Base-by-base conservation (phyloP, 2,329 filamentous ascomycete genomes). In the Xenoacremonium recifei region DNA sequence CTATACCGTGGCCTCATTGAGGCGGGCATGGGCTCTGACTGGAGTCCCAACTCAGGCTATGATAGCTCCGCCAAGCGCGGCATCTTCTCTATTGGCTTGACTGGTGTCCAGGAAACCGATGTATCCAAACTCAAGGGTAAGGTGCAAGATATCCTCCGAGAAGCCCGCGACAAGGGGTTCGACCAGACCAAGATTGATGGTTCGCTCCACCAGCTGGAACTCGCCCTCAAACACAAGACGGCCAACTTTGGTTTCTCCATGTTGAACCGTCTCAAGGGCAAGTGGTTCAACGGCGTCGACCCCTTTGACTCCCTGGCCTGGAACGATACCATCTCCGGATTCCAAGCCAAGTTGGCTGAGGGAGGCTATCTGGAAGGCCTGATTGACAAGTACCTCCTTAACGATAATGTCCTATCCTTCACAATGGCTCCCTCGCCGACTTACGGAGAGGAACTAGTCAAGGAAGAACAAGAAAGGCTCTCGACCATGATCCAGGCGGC, bases 261-360 rank as follows among this genome's bases (percentile, higher is more conserved):
- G 39, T 81, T 99, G 66, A 89, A 96, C 55, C 82, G 92, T 31
- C 76, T 96, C 6, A 88, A 95, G 61, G 86, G 89, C 2, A 85
- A 87, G 45, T 99, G 93, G 93, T 97, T 99, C 67, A 95, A 93
- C 43, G 93, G 92, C 5, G 83, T 90, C 4, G 89, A 97, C 62
- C 92, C 93, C 0, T 95, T 97, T 66, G 84, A 95, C 51, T 84
- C 89, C 11, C 72, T 99, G 25, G 86, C 89, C 3, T 97, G 91
- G 89, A 93, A 96, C 55, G 86, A 93, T 32, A 89, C 89, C 1
- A 84, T 97, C 4, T 73, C 84, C 19, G 82, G 83, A 5, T 99
- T 99, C 68, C 86, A 96, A 67, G 69, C 76, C 1, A 80, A 83
- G 56, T 84, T 92, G 52, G 82, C 82, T 1, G 73, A 88, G 60